Conservation (phyloP, 768 basidiomycete species). For the Amanita pseudoporphyria region DNA sequence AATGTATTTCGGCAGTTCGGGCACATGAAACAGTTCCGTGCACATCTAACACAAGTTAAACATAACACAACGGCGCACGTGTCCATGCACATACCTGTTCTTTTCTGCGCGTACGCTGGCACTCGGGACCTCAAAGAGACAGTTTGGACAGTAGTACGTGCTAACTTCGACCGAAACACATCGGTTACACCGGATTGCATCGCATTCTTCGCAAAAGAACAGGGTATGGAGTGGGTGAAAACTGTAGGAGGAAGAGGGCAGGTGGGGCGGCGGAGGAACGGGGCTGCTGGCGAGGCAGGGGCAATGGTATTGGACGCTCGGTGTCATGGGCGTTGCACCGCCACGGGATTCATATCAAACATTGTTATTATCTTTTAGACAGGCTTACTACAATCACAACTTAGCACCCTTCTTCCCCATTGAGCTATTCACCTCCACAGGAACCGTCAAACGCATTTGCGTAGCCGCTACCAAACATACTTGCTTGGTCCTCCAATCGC, state of each 20-base stretch:
- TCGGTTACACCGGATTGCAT: slow-evolving; percentile 85
- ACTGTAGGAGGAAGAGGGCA: slow-evolving; percentile 67
- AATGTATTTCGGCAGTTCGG: slow-evolving; percentile 88
- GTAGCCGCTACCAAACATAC: slow-evolving; percentile 53
- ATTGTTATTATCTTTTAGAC: too few relatives aligned
- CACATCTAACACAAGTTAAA: slow-evolving; percentile 55
- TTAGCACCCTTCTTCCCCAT: slow-evolving; percentile 15
- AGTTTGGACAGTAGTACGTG: slow-evolving; percentile 97
- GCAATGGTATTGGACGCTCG: slow-evolving; percentile 57
- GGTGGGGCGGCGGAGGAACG: slow-evolving; percentile 63
- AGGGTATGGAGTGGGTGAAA: slow-evolving; percentile 80
- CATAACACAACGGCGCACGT: neutral
- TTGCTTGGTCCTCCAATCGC: slow-evolving; percentile 53
- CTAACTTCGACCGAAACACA: slow-evolving; percentile 92
- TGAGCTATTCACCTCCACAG: slow-evolving; percentile 33
- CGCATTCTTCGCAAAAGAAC: slow-evolving; percentile 99
- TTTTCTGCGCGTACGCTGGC: slow-evolving; percentile 98
- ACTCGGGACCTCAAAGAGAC: slow-evolving; percentile 95
- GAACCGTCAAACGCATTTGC: slow-evolving; percentile 48
- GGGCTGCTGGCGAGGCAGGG: slow-evolving; percentile 55
- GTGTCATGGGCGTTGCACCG: slow-evolving; percentile 17
- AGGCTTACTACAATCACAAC: slow-evolving; percentile 13
- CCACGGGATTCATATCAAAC: neutral
- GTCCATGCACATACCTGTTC: slow-evolving; percentile 62
- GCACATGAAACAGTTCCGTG: slow-evolving; percentile 95